Evolutionary conservation across 192 early-diverging fungal species (phyloP).

Genomic region (Pecoramyces ruminantium): DNA sequence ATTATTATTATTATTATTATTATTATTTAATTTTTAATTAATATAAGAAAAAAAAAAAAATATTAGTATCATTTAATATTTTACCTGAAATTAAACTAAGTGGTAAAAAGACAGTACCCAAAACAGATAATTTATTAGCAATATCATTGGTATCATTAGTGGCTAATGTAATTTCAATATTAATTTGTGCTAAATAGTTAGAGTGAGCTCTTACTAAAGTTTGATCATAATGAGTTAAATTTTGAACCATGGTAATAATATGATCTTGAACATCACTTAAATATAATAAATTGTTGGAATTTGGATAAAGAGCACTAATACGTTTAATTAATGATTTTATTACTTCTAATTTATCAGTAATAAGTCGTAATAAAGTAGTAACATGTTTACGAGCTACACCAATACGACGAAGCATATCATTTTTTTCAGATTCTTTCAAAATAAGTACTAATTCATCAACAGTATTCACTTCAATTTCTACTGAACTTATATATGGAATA

Average conservation of each 20-base stretch:
- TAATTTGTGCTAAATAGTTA: slow-evolving; percentile 68
- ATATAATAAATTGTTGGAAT: slow-evolving; percentile 38
- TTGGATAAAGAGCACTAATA: slow-evolving; percentile 18
- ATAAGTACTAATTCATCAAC: neutral
- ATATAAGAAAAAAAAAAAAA: too few relatives aligned
- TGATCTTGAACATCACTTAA: slow-evolving; percentile 68
- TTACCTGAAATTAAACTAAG: neutral
- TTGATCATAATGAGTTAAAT: slow-evolving; percentile 52
- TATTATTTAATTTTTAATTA: too few relatives aligned
- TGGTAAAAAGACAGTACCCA: neutral
- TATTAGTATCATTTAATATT: too few relatives aligned
- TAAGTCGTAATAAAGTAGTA: slow-evolving; percentile 42
- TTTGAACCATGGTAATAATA: slow-evolving; percentile 47
- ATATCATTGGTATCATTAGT: slow-evolving; percentile 1
- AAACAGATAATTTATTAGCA: neutral
- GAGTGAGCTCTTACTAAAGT: slow-evolving; percentile 54
- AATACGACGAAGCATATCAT: slow-evolving; percentile 57
- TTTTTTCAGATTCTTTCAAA: slow-evolving; percentile 29
- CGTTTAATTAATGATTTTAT: slow-evolving; percentile 49
- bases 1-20: too few relatives aligned
- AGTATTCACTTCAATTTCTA: neutral
- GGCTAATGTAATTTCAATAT: slow-evolving; percentile 43
- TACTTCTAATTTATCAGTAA: slow-evolving; percentile 52
- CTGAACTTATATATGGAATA: neutral
- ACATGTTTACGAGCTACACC: slow-evolving; percentile 55